These are phyloP conservation scores for Aspergillus intermedius DNA, from an alignment of 2,329 filamentous ascomycete species.

Conservation along the genomic window DNA sequence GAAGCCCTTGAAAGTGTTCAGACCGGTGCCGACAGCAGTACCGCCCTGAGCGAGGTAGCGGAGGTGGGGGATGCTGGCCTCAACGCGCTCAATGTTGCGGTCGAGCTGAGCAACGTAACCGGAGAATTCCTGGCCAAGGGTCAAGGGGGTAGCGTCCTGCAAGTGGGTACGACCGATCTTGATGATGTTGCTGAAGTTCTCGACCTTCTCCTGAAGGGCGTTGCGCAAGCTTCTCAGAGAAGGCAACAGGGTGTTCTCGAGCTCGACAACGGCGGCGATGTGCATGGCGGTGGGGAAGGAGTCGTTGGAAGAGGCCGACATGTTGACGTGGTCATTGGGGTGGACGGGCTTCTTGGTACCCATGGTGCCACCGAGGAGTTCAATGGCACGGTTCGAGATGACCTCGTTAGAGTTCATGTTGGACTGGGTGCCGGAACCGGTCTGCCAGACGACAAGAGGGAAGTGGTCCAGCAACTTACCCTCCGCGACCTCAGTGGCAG, in stretches of 20 bases:
- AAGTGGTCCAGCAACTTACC: conserved; percentile 96
- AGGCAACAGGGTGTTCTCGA: conserved; percentile 79
- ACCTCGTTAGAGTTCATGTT: conserved; percentile 99
- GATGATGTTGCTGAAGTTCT: conserved; percentile 89
- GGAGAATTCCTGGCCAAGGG: conserved; percentile 94
- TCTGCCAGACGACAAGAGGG: conserved; percentile 98
- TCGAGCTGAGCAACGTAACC: conserved; percentile 95
- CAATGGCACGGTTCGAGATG: conserved; percentile 97
- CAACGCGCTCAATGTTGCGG: conserved; percentile 78
- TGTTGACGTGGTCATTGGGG: conserved; percentile 99
- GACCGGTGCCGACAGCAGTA: conserved; percentile 91
- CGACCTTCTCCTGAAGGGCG: conserved; percentile 80
- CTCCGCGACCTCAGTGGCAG: conserved; percentile 84
- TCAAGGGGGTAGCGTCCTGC: conserved; percentile 93
- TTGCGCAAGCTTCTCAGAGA: conserved; percentile 73
- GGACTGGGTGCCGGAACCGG: conserved; percentile 94
- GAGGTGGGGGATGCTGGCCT: conserved; percentile 75
- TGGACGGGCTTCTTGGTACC: conserved; percentile 98
- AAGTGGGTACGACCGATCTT: conserved; percentile 98
- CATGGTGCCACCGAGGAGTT: conserved; percentile 90
- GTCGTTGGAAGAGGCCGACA: conserved; percentile 97
- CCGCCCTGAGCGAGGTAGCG: conserved; percentile 87
- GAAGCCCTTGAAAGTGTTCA: conserved; percentile 96
- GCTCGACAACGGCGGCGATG: conserved; percentile 91
- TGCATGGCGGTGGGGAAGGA: conserved; percentile 99